Evolutionary conservation across 2,329 filamentous ascomycete genomes (phyloP).

Genomic region (Chrysoporthe austroafricana): DNA sequence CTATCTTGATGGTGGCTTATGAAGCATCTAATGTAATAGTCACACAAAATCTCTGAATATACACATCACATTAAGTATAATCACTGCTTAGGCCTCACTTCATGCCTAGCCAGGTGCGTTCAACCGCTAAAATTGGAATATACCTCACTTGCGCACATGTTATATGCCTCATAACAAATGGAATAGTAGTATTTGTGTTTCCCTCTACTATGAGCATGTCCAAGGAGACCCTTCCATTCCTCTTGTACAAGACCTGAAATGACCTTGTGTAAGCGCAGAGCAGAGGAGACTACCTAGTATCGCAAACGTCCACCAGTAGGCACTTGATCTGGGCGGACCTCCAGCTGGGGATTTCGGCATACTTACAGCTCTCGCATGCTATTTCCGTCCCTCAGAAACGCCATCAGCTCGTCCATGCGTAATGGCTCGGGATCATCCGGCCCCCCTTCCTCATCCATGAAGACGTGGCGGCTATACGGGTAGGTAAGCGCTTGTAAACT

Average conservation of each 20-base stretch:
- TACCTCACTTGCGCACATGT: too few relatives aligned
- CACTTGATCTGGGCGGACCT: not conserved
- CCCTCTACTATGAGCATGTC: too few relatives aligned
- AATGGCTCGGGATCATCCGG: not conserved
- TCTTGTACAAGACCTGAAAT: too few relatives aligned
- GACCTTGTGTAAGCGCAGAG: too few relatives aligned
- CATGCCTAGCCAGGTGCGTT: too few relatives aligned
- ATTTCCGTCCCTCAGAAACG: not conserved
- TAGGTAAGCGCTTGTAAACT: not conserved
- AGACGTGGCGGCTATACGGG: not conserved
- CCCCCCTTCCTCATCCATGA: not conserved
- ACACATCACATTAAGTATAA: too few relatives aligned
- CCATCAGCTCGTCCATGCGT: slow-evolving; percentile 1
- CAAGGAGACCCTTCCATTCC: too few relatives aligned
- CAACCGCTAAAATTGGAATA: too few relatives aligned
- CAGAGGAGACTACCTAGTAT: not conserved
- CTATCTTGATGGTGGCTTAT: slow-evolving; percentile 22
- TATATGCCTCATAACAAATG: too few relatives aligned
- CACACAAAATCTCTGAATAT: not conserved
- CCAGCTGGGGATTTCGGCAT: not conserved
- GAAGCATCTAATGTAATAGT: not conserved
- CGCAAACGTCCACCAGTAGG: not conserved
- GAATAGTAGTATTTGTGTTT: too few relatives aligned
- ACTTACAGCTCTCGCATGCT: slow-evolving; percentile 4
- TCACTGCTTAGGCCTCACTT: too few relatives aligned